These are phyloP conservation scores for Epichloe coenophiala DNA, from an alignment of 2,329 filamentous ascomycete genomes.

Conservation along the genomic window DNA sequence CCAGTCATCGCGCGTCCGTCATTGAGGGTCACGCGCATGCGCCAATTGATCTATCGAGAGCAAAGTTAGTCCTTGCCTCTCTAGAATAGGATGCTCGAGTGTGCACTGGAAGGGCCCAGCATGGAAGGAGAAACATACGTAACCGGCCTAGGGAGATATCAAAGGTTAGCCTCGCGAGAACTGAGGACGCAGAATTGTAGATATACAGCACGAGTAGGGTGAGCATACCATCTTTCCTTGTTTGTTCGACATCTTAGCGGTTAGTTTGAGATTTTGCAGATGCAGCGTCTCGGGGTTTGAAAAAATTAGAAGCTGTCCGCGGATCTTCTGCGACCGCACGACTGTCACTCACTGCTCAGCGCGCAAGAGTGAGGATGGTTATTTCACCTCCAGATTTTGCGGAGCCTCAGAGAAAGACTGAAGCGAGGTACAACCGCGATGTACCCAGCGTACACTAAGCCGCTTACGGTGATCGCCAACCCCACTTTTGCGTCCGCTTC, in stretches of 20 bases:
- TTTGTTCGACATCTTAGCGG: slow-evolving; percentile 47
- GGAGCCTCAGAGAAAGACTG: slow-evolving; percentile 30
- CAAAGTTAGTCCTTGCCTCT: slow-evolving; percentile 2
- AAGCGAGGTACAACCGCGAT: slow-evolving; percentile 18
- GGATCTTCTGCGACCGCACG: slow-evolving; percentile 25
- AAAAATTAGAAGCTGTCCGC: slow-evolving; percentile 28
- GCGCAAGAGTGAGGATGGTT: slow-evolving; percentile 22
- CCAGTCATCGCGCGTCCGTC: slow-evolving; percentile 95
- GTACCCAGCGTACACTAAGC: slow-evolving; percentile 18
- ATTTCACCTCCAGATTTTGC: slow-evolving; percentile 30
- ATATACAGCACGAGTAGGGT: slow-evolving; percentile 25
- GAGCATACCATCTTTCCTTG: slow-evolving; percentile 95
- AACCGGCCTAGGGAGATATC: slow-evolving; percentile 46
- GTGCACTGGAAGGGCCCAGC: background rate
- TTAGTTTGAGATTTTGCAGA: slow-evolving; percentile 15
- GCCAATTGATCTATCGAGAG: slow-evolving; percentile 77
- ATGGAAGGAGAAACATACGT: slow-evolving; percentile 38
- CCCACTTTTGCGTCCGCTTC: slow-evolving; percentile 13
- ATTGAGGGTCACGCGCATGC: slow-evolving; percentile 91
- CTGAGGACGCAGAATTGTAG: background rate
- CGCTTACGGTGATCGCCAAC: background rate
- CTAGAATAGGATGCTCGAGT: slow-evolving; percentile 16
- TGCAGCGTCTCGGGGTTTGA: slow-evolving; percentile 21
- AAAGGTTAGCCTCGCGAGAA: slow-evolving; percentile 48
- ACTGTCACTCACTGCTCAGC: slow-evolving; percentile 26